A percentile compares a stretch with the other conserved stretches of the same genome.
Evolutionary conservation across 305 asterid genomes (phyloP).

Genomic region (Fraxinus nigra): DNA sequence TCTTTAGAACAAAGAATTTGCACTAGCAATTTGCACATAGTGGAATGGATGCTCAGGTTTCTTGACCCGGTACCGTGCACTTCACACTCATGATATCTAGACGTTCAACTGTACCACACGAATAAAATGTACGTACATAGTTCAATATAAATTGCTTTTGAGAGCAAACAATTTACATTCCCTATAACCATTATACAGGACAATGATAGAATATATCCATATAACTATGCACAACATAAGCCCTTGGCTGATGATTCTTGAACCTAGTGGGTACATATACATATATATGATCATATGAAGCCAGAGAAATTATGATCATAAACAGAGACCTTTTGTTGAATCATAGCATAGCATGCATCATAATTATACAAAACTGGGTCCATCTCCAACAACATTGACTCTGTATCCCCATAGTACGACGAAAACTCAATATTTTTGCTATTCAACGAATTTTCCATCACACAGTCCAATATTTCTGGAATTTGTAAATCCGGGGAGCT

Average conservation of each 20-base stretch:
- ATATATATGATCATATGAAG: slow-evolving; percentile 16
- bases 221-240: not conserved
- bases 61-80: not conserved
- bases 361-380: slow-evolving; percentile 31
- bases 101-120: not conserved
- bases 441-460: slow-evolving; percentile 5
- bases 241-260: not conserved
- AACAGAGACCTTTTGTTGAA: slow-evolving; percentile 38
- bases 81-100: not conserved
- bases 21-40: not conserved
- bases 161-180: not conserved
- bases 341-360: slow-evolving; percentile 26
- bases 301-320: slow-evolving; percentile 29
- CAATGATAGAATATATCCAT: not conserved
- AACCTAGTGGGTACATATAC: not conserved
- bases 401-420: slow-evolving; percentile 34
- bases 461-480: not conserved
- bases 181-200: not conserved
- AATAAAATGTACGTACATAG: not conserved
- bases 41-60: not conserved
- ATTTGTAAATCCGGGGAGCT: slow-evolving; percentile 32
- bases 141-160: not conserved
- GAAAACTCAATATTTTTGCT: slow-evolving; percentile 21
- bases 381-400: slow-evolving; percentile 47
- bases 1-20: not conserved